Percentiles rank a stretch among this genome's conserved stretches.
These are phyloP conservation scores for Aaosphaeria arxii DNA, from an alignment of 2,329 filamentous ascomycete genomes.

Conservation along the genomic window DNA sequence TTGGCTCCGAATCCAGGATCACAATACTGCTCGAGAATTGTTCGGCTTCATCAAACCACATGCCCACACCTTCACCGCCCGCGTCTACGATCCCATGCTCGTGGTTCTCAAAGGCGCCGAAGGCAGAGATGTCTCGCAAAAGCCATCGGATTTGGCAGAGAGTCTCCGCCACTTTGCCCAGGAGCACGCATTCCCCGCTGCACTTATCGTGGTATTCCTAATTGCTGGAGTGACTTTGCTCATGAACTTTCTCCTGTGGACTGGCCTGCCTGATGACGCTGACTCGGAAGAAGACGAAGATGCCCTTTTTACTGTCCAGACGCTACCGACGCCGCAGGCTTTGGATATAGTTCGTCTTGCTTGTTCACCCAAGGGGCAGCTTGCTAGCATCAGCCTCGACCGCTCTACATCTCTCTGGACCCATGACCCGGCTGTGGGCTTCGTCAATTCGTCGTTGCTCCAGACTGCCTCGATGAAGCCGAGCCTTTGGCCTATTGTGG, in stretches of 20 bases:
- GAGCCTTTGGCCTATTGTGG: slow-evolving; percentile 49
- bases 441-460: slow-evolving; percentile 22
- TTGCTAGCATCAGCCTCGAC: slow-evolving; percentile 70
- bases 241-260: slow-evolving; percentile 72
- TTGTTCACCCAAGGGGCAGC: slow-evolving; percentile 60
- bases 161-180: slow-evolving; percentile 48
- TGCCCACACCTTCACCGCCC: slow-evolving; percentile 68
- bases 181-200: slow-evolving; percentile 68
- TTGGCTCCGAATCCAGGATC: slow-evolving; percentile 75
- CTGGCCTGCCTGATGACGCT: slow-evolving; percentile 49
- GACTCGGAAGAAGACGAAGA: slow-evolving; percentile 48
- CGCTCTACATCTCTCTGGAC: slow-evolving; percentile 64
- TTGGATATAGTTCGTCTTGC: slow-evolving; percentile 67
- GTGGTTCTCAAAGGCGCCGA: slow-evolving; percentile 69
- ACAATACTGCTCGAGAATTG: slow-evolving; percentile 73
- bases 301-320: slow-evolving; percentile 58
- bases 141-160: slow-evolving; percentile 51
- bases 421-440: slow-evolving; percentile 24
- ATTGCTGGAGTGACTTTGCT: slow-evolving; percentile 65
- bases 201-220: slow-evolving; percentile 61
- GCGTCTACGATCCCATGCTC: slow-evolving; percentile 71
- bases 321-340: slow-evolving; percentile 60
- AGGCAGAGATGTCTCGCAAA: slow-evolving; percentile 54
- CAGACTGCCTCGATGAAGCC: slow-evolving; percentile 33
- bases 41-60: slow-evolving; percentile 73